Conservation (phyloP, 2,329 filamentous ascomycete genomes). For the Orbilia quercus region DNA sequence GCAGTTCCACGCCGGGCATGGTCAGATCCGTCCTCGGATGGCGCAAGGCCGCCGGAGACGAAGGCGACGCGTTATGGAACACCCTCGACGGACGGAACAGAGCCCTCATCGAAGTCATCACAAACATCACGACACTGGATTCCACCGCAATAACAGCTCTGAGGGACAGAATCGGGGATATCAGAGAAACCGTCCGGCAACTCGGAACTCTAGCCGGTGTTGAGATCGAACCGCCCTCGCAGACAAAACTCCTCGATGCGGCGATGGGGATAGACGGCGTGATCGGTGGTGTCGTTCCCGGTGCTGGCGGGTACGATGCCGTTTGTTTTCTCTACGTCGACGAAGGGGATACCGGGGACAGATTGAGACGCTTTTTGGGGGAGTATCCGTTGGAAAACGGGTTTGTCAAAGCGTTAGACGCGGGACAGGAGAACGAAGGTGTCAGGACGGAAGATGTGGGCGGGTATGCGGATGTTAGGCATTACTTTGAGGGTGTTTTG, state of each 20-base stretch:
- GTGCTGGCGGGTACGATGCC: conserved; percentile 93
- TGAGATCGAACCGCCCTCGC: conserved; percentile 86
- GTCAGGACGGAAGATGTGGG: conserved; percentile 61
- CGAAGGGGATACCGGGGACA: conserved; percentile 71
- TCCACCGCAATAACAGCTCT: conserved; percentile 26
- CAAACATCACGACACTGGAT: conserved; percentile 9
- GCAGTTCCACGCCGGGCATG: conserved; percentile 93
- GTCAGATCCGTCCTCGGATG: conserved; percentile 90
- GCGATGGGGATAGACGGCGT: conserved; percentile 79
- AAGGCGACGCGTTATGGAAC: conserved; percentile 78
- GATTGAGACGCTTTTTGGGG: conserved; percentile 72
- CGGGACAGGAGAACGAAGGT: conserved; percentile 79
- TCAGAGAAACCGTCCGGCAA: conserved; percentile 74
- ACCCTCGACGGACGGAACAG: conserved; percentile 80
- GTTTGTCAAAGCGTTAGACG: conserved; percentile 75
- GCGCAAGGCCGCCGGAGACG: conserved; percentile 73
- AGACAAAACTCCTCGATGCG: conserved; percentile 85
- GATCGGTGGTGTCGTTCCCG: conserved; percentile 89
- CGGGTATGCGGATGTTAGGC: conserved; percentile 54
- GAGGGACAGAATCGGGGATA: conserved; percentile 65
- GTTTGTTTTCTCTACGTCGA: conserved; percentile 83
- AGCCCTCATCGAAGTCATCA: conserved; percentile 65
- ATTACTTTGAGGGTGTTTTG: conserved; percentile 8
- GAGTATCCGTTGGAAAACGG: conserved; percentile 67
- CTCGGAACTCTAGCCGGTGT: conserved; percentile 81